phyloP scores from a whole-genome alignment of 2,329 filamentous ascomycete genomes.

The Fusarium sp. region DNA sequence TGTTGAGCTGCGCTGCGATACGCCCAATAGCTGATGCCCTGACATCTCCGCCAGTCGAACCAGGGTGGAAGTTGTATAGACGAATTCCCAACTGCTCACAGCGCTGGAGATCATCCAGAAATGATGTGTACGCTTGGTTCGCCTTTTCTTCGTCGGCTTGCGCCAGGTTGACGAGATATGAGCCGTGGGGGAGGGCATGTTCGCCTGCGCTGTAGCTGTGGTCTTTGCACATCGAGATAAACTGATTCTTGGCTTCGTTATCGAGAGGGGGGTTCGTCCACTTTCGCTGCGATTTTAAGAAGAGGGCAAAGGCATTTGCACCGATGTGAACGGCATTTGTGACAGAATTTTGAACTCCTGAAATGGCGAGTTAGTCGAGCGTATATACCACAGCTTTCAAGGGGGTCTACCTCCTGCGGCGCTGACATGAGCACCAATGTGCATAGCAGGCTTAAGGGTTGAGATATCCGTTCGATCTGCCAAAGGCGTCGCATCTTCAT shows the following conservation, averaged over 20 bases:
- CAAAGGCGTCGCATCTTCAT: constrained; percentile 67
- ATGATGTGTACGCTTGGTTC: constrained; percentile 84
- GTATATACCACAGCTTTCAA: constrained; percentile 2
- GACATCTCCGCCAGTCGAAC: constrained; percentile 77
- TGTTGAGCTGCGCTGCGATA: constrained; percentile 85
- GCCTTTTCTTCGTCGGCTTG: constrained; percentile 84
- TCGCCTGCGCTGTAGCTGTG: constrained; percentile 77
- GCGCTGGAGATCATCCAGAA: constrained; percentile 86
- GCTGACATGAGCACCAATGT: constrained; percentile 93
- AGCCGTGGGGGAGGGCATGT: constrained; percentile 90
- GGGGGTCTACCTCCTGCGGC: constrained; percentile 77
- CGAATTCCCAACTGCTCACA: constrained; percentile 88
- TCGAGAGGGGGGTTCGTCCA: constrained; percentile 87
- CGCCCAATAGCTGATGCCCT: constrained; percentile 78
- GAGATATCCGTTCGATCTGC: constrained; percentile 72
- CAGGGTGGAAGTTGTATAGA: constrained; percentile 99
- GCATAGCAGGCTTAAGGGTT: constrained; percentile 76
- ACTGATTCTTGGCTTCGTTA: constrained; percentile 73
- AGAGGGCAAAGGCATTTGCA: constrained; percentile 92
- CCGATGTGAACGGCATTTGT: constrained; percentile 83
- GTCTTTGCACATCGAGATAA: constrained; percentile 73
- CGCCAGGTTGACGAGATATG: constrained; percentile 95
- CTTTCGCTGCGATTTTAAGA: constrained; percentile 96
- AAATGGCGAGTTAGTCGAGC: background rate
- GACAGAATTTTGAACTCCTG: constrained; percentile 90